These are phyloP conservation scores for Pichia cactophila DNA, from an alignment of 1,139 yeast genomes.

Conservation along the genomic window DNA sequence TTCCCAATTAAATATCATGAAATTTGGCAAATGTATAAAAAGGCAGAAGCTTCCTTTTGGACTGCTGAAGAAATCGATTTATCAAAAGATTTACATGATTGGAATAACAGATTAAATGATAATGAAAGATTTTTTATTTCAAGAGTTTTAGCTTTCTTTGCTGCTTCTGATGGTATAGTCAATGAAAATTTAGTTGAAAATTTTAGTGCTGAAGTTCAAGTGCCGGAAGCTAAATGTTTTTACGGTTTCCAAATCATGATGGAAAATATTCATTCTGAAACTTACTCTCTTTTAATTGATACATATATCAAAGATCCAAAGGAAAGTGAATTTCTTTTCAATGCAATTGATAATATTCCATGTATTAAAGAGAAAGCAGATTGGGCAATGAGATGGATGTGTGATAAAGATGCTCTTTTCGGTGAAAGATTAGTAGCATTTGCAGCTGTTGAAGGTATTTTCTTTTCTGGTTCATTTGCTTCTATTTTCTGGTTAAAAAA, in stretches of 20 bases:
- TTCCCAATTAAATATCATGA: constrained; percentile 98
- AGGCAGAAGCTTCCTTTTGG: constrained; percentile 99
- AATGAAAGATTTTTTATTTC: constrained; percentile 89
- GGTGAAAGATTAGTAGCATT: constrained; percentile 96
- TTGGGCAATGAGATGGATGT: constrained; percentile 97
- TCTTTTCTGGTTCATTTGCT: constrained; percentile 96
- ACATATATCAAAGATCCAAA: constrained; percentile 92
- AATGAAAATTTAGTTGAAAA: constrained; percentile 96
- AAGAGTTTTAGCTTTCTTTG: constrained; percentile 93
- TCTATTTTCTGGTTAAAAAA: constrained; percentile 97
- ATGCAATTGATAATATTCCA: constrained; percentile 91
- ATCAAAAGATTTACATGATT: constrained; percentile 82
- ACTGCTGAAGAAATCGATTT: constrained; percentile 98
- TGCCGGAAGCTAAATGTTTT: constrained; percentile 97
- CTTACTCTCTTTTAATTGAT: constrained; percentile 89
- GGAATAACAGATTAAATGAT: constrained; percentile 78
- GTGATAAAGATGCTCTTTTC: constrained; percentile 76
- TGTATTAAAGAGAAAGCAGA: constrained; percentile 94
- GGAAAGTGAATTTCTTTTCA: constrained; percentile 81
- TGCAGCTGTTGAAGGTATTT: constrained; percentile 98
- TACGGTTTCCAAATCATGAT: constrained; percentile 99
- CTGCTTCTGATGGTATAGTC: constrained; percentile 97
- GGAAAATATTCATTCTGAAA: constrained; percentile 98
- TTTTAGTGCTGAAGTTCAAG: constrained; percentile 93
- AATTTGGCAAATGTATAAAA: constrained; percentile 98